Base-by-base conservation (phyloP, 2,329 filamentous ascomycete genomes). In the Nothophoma quercina region DNA sequence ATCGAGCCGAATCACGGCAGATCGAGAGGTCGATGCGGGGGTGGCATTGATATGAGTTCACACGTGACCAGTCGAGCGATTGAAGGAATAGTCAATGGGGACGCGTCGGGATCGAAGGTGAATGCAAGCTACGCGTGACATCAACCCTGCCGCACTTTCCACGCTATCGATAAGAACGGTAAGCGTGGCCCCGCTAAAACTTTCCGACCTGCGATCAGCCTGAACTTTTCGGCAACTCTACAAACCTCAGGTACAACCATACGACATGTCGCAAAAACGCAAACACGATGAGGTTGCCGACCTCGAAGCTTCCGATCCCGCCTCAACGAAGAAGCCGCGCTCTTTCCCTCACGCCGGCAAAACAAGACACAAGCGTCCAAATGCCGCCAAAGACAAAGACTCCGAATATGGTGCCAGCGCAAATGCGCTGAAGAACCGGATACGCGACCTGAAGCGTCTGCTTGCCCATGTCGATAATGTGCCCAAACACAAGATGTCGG, bases 361-460 rank as follows among this genome's bases (percentile, higher is more conserved):
- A 25, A 55, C 48, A 43, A 32, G 39, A 28, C 51, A 58, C 23
- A 64, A 60, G 55, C 63, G 62, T 25, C 59, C 60, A 9, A 62
- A 69, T 33, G 48, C 62, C 16, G 55, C 59, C 10, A 55, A 59
- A 43, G 62, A 67, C 16, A 46, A 58, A 19, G 62, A 67, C 32
- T 57, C 62, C 10, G 61, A 65, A 19, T 68, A 68, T 34, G 58
- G 59, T 25, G 63, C 61, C 51, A 68, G 76, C 13, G 70, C 85
- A 39, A 84, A 84, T 68, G 83, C 83, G 65, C 80, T 89, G 43
- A 92, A 89, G 76, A 89, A 89, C 74, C 84, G 88, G 36, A 85
- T 86, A 52, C 83, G 90, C 46, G 86, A 87, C 44, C 84, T 93
- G 48, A 83, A 85, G 64, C 82, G 90, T 43, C 81, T 86, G 8